Conservation (phyloP, 441 rosid species). For the Croton setiger region DNA sequence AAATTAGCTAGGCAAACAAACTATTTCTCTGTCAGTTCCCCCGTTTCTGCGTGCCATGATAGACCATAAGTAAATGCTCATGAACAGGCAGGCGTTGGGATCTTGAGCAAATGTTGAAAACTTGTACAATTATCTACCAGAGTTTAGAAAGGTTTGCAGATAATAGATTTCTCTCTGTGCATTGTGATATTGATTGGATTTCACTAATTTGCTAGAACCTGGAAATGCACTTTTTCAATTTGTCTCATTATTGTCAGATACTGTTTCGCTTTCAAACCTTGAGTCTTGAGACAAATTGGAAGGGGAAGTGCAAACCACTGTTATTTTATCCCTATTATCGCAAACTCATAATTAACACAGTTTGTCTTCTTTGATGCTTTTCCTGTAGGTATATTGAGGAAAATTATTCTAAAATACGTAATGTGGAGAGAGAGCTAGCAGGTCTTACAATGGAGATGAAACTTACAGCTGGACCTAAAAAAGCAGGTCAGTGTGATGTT, state of each 20-base stretch:
- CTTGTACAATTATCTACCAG: neutral
- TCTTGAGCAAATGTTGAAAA: neutral
- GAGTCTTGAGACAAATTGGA: neutral
- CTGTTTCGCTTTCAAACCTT: neutral
- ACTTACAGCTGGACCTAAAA: constrained; percentile 94
- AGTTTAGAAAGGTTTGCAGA: neutral
- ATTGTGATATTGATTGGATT: neutral
- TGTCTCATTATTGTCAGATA: neutral
- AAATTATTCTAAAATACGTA: constrained; percentile 77
- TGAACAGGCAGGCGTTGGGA: neutral
- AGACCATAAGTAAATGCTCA: neutral
- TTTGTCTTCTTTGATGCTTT: neutral
- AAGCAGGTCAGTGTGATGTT: constrained; percentile 55
- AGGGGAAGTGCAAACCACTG: neutral
- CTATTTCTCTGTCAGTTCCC: neutral
- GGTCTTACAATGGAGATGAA: constrained; percentile 84
- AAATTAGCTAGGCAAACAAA: neutral
- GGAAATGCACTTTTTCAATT: neutral
- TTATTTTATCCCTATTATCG: neutral
- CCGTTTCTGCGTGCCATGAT: neutral
- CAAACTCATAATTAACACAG: neutral
- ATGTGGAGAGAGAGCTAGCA: constrained; percentile 79
- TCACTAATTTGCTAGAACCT: neutral
- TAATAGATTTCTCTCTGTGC: neutral
- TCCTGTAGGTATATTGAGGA: constrained; percentile 76